Percentiles rank a stretch among this genome's conserved stretches.
Conservation (phyloP, 2,329 filamentous ascomycete genomes). For the Cyphellophora attinorum region DNA sequence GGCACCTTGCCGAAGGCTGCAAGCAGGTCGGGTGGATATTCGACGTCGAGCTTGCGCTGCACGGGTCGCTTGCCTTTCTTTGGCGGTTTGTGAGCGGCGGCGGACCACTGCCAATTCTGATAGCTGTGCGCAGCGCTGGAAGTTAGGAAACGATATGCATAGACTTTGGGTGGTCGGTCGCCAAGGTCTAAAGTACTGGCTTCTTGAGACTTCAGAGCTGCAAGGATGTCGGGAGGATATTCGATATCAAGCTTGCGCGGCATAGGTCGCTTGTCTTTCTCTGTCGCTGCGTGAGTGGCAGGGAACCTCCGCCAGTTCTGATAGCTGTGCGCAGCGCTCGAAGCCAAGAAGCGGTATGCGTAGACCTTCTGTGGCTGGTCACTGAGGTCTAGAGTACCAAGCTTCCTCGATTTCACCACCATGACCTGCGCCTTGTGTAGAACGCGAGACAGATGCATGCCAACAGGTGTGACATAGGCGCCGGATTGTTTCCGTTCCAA, state of each 20-base stretch:
- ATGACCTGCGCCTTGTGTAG: slow-evolving; percentile 10
- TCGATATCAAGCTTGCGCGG: slow-evolving; percentile 5
- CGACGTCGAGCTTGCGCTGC: slow-evolving; percentile 6
- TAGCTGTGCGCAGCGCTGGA: slow-evolving; percentile 17
- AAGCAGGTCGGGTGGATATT: background rate
- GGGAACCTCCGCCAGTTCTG: slow-evolving; percentile 7
- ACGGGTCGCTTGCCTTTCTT: slow-evolving; percentile 15
- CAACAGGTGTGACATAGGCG: slow-evolving; percentile 28
- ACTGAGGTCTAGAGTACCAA: slow-evolving; percentile 19
- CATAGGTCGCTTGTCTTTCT: slow-evolving; percentile 16
- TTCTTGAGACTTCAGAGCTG: too few relatives aligned
- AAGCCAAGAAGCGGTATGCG: slow-evolving; percentile 12
- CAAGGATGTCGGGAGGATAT: background rate
- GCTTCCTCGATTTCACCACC: slow-evolving; percentile 10
- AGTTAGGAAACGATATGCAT: slow-evolving; percentile 11
- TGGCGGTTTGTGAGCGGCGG: background rate
- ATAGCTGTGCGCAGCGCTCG: slow-evolving; percentile 16
- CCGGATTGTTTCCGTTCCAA: slow-evolving; percentile 21
- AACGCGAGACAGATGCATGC: slow-evolving; percentile 7
- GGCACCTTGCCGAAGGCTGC: background rate
- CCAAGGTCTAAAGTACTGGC: too few relatives aligned
- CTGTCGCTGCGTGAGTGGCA: background rate
- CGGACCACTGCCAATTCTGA: slow-evolving; percentile 6
- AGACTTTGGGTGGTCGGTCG: slow-evolving; percentile 1
- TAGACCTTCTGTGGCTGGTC: slow-evolving; percentile 9